Percentiles rank a stretch among this genome's conserved stretches.
Conservation (phyloP, 1,284 basidiomycete species). For the Bjerkandera adusta region DNA sequence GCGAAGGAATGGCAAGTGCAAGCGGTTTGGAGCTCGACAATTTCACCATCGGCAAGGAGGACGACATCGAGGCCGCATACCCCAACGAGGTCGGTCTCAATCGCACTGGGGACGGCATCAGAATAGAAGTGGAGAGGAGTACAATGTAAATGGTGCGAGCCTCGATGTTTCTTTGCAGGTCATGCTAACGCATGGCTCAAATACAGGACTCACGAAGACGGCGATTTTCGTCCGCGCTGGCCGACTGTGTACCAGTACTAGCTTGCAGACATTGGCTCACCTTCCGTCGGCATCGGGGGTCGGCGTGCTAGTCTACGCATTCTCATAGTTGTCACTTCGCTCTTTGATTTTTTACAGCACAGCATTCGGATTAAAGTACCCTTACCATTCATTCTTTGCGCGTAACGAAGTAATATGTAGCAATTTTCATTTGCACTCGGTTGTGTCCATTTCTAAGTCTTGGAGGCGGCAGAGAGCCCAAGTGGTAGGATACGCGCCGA, state of each 20-base stretch:
- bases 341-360: too few relatives aligned
- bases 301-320: too few relatives aligned
- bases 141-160: constrained; percentile 38
- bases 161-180: neutral
- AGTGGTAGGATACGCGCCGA: neutral
- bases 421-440: too few relatives aligned
- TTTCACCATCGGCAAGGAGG: too few relatives aligned
- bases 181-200: neutral
- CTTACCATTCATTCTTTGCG: too few relatives aligned
- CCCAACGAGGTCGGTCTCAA: constrained; percentile 38
- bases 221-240: neutral
- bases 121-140: constrained; percentile 66
- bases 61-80: constrained; percentile 48
- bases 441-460: too few relatives aligned
- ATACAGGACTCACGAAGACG: neutral
- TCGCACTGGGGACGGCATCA: constrained; percentile 45
- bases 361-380: too few relatives aligned
- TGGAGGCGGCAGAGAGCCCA: too few relatives aligned
- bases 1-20: constrained; percentile 25
- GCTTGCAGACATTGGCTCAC: too few relatives aligned
- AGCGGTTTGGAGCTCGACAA: constrained; percentile 51
- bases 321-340: too few relatives aligned
- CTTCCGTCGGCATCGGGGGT: too few relatives aligned
- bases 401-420: too few relatives aligned
- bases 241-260: constrained; percentile 5